Conservation (phyloP, 140 eudicot species). For the Senecio squalidus region DNA sequence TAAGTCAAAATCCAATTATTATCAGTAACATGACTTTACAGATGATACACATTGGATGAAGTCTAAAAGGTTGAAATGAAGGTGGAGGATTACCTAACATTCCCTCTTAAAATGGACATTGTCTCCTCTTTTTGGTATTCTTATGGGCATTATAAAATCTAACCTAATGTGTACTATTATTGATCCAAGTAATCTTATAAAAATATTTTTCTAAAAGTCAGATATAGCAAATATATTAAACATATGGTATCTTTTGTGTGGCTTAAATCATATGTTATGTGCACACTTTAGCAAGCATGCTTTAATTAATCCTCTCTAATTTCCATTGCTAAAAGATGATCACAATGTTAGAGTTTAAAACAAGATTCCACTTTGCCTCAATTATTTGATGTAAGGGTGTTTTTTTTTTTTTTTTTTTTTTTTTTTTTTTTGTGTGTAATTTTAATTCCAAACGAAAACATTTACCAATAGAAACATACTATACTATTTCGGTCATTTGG, state of each 20-base stretch:
- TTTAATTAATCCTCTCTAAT: constrained; percentile 10
- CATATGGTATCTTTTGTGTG: constrained; percentile 11
- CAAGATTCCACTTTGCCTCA: background rate
- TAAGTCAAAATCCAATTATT: background rate
- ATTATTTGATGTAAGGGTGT: no score
- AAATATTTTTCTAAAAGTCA: constrained; percentile 14
- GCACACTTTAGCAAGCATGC: constrained; percentile 24
- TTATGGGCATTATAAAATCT: constrained; percentile 17
- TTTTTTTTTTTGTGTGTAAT: background rate
- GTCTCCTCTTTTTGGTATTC: constrained; percentile 33
- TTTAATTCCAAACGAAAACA: no score
- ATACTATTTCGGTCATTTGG: no score
- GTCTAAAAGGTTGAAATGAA: constrained; percentile 22
- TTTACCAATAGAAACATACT: no score
- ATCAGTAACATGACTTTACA: constrained; percentile 12
- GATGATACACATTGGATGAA: constrained; percentile 9
- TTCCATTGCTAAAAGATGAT: background rate
- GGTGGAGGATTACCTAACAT: constrained; percentile 45
- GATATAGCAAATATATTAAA: constrained; percentile 2
- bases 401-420: no score
- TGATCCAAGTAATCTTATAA: constrained; percentile 32
- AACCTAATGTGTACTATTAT: constrained; percentile 26
- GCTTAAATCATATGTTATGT: constrained; percentile 21
- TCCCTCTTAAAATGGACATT: constrained; percentile 34
- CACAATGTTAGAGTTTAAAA: background rate